Conservation (phyloP, 257 asterid genomes). For the Salvia splendens region DNA sequence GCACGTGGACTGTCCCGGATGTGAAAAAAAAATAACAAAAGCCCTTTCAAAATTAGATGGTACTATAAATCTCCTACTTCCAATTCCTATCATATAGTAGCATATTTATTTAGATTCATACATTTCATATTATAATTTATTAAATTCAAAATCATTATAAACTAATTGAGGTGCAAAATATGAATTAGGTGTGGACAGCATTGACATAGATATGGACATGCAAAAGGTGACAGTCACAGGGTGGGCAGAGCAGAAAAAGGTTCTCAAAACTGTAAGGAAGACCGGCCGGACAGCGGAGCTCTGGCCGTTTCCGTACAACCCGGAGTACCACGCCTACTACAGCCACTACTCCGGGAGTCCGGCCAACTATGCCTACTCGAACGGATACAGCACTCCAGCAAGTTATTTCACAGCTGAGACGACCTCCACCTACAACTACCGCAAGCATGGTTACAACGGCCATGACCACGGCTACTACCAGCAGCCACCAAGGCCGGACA, state of each 20-base stretch:
- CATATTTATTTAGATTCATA: not conserved
- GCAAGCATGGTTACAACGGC: constrained; percentile 59
- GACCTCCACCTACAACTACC: constrained; percentile 55
- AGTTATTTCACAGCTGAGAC: constrained; percentile 25
- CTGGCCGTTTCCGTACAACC: constrained; percentile 81
- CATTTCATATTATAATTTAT: not conserved
- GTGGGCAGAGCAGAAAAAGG: constrained; percentile 55
- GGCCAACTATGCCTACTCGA: constrained; percentile 7
- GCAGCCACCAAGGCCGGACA: constrained; percentile 45
- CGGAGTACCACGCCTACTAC: constrained; percentile 54
- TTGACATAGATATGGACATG: constrained; percentile 66
- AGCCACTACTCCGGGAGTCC: constrained; percentile 46
- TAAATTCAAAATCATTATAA: not conserved
- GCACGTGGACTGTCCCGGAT: constrained; percentile 86
- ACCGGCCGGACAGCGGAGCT: constrained; percentile 64
- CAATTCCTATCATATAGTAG: not conserved
- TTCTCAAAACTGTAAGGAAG: constrained; percentile 58
- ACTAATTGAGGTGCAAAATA: not conserved
- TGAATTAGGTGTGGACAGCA: constrained; percentile 54
- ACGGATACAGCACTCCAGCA: constrained; percentile 6
- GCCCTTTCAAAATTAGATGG: constrained; percentile 65
- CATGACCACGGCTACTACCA: constrained; percentile 60
- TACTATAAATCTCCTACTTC: constrained; percentile 21
- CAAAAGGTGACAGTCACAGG: constrained; percentile 78
- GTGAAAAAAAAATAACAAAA: constrained; percentile 60